Evolutionary conservation across 352 stramenopile species (phyloP), one percentile per base, ranked within the genome.

Genomic region (Phytophthora aleatoria): DNA sequence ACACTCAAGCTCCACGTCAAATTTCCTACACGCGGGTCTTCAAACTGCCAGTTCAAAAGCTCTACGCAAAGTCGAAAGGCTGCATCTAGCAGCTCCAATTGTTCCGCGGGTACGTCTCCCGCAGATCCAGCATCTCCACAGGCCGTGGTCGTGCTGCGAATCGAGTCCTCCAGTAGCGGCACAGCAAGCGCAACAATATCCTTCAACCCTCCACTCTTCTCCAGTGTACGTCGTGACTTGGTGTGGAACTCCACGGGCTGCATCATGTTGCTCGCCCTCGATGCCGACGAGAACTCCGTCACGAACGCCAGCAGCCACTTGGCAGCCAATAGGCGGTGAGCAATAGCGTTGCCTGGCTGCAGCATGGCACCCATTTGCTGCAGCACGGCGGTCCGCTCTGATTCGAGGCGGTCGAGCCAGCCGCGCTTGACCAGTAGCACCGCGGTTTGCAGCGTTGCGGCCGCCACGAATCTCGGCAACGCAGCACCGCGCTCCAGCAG

Each of bases 291-390:
- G 57, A 95, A 93, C 69, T 95, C 87, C 47, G 84, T 92, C 50
- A 94, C 83, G 36, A 95, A 92, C 13, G 87, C 85, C 20, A 92
- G 76, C 27, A 95, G 71, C 83, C 87, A 92, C 61, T 93, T 95
- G 48, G 83, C 77, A 5, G 83, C 83, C 41, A 94, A 65, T 30
- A 95, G 51, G 1, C 83, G 81, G 24, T 82, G 79, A 8, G 68
- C 66, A 44, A 83, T 74, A 4, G 41, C 49, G 30, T 69, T 65
- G 20, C 55, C 48, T 4, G 52, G 41, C 28, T 71, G 54, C 65
- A 93, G 64, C 81, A 93, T 89, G 2, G 28, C 30, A 3, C 85
- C 81, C 82, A 95, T 95, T 54, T 94, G 84, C 56, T 83, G 74
- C 51, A 95, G 50, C 43, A 94, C 77, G 1, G 75, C 70, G 10